Evolutionary conservation across 176 grass and related monocot species (phyloP).

Genomic region (Zizania latifolia): DNA sequence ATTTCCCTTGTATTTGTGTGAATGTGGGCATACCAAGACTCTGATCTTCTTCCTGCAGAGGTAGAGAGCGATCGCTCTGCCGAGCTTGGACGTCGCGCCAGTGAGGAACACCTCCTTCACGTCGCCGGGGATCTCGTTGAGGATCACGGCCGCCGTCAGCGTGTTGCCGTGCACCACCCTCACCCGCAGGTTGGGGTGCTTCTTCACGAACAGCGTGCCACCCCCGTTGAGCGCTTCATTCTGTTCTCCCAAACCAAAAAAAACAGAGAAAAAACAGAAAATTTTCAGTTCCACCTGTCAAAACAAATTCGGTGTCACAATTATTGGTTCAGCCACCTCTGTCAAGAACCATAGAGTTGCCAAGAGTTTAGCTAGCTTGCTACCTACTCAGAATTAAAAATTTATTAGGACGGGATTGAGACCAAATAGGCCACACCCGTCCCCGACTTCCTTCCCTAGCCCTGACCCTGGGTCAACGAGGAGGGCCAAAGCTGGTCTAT

Average conservation of each 20-base stretch:
- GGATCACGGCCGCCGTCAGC: slow-evolving; percentile 87
- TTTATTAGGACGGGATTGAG: too few relatives aligned
- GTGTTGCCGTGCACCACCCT: slow-evolving; percentile 95
- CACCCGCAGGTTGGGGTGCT: slow-evolving; percentile 63
- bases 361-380: background rate
- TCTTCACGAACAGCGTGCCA: slow-evolving; percentile 67
- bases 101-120: slow-evolving; percentile 80
- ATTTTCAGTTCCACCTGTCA: background rate
- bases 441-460: too few relatives aligned
- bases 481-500: too few relatives aligned
- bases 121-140: slow-evolving; percentile 63
- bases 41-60: slow-evolving; percentile 70
- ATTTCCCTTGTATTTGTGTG: background rate
- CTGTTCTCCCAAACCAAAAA: background rate
- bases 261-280: background rate
- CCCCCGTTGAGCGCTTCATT: slow-evolving; percentile 88
- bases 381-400: background rate
- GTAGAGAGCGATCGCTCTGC: slow-evolving; percentile 81
- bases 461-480: too few relatives aligned
- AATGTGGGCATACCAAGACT: slow-evolving; percentile 39
- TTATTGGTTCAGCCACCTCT: background rate
- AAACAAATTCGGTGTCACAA: too few relatives aligned
- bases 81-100: slow-evolving; percentile 89
- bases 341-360: background rate
- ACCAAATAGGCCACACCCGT: too few relatives aligned